phyloP scores from a whole-genome alignment of 2,329 filamentous ascomycete genomes.

The Diaporthe sp. region DNA sequence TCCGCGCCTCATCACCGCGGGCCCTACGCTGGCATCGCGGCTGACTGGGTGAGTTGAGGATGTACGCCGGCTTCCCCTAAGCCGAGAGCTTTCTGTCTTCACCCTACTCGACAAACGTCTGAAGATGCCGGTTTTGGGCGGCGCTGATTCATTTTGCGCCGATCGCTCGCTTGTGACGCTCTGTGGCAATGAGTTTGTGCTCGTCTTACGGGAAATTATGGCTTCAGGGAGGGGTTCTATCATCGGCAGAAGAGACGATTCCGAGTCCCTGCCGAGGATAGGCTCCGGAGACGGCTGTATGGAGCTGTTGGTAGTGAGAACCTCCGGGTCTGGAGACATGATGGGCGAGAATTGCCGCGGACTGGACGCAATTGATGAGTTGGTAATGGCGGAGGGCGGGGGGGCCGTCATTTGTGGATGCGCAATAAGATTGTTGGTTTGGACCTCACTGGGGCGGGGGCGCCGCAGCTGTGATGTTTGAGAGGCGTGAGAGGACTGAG shows the following conservation, averaged over 20 bases:
- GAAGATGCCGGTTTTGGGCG: conserved; percentile 71
- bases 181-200: conserved; percentile 72
- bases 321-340: conserved; percentile 64
- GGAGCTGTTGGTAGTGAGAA: conserved; percentile 69
- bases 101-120: conserved; percentile 87
- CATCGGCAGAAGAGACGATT: conserved; percentile 16
- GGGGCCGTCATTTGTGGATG: conserved; percentile 52
- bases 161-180: conserved; percentile 66
- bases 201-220: conserved; percentile 69
- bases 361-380: conserved; percentile 65
- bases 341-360: conserved; percentile 66
- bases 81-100: conserved; percentile 62
- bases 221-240: conserved; percentile 67
- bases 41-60: conserved; percentile 82
- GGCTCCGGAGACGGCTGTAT: conserved; percentile 75
- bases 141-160: conserved; percentile 59
- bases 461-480: conserved; percentile 52
- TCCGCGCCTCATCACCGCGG: conserved; percentile 81
- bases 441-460: conserved; percentile 58
- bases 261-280: conserved; percentile 60
- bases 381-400: conserved; percentile 65
- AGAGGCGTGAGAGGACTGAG: conserved; percentile 55
- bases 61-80: conserved; percentile 68
- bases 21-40: conserved; percentile 89
- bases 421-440: conserved; percentile 53